Percentiles rank a stretch among this genome's conserved stretches.
These are phyloP conservation scores for Aureobasidium sp. DNA, from an alignment of 2,329 filamentous ascomycete species.

Conservation along the genomic window DNA sequence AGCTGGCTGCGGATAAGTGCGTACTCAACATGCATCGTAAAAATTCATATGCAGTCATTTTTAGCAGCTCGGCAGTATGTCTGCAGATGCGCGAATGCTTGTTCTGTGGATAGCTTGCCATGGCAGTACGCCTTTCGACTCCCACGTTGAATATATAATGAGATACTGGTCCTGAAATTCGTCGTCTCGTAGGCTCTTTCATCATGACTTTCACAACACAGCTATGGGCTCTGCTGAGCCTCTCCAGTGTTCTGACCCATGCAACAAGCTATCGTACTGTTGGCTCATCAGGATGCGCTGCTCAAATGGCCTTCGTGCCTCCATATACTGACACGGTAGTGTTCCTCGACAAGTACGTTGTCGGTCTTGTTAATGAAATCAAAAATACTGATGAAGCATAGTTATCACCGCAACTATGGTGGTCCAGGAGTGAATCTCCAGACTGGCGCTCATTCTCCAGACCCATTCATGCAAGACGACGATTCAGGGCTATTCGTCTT, in stretches of 20 bases:
- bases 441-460: slow-evolving; percentile 15
- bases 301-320: slow-evolving; percentile 18
- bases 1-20: background rate
- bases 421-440: slow-evolving; percentile 17
- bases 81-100: background rate
- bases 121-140: background rate
- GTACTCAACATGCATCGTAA: background rate
- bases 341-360: slow-evolving; percentile 19
- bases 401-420: slow-evolving; percentile 19
- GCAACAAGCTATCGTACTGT: slow-evolving; percentile 18
- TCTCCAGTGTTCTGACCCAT: background rate
- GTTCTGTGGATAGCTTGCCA: background rate
- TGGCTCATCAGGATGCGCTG: slow-evolving; percentile 18
- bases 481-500: slow-evolving; percentile 14
- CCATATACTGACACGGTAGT: slow-evolving; percentile 18
- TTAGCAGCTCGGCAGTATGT: background rate
- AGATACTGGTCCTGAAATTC: background rate
- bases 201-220: background rate
- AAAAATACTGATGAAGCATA: background rate
- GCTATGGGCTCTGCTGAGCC: background rate
- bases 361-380: background rate
- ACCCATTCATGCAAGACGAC: slow-evolving; percentile 17
- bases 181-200: background rate
- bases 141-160: background rate
- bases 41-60: background rate